Base-by-base conservation (phyloP, 1,139 yeast species). In the Diutina neorugosa region DNA sequence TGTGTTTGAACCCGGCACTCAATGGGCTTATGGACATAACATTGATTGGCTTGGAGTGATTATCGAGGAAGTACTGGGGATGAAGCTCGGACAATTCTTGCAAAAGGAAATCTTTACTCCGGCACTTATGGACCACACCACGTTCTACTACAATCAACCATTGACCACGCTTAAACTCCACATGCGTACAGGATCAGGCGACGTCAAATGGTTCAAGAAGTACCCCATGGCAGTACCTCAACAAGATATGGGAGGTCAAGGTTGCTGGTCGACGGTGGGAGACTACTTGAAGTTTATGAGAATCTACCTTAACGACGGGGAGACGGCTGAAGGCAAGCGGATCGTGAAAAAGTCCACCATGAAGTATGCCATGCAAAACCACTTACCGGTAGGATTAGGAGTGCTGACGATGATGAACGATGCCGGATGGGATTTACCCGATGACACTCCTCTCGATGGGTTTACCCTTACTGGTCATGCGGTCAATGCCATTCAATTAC, bases 41-140 rank as follows among this genome's bases (percentile, higher is more conserved):
- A 65, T 71, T 42, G 85, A 80, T 59, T 77, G 82, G 81, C 73
- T 77, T 4, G 83, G 84, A 1, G 63, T 69, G 42, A 66, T 77
- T 1, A 64, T 80, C 31, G 70, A 77, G 57, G 65, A 67, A 41
- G 67, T 77, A 18, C 60, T 77, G 2, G 82, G 81, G 2, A 55
- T 63, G 58, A 62, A 63, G 23, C 63, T 80, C 25, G 76, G 78
- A 8, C 72, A 69, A 12, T 78, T 68, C 58, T 62, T 77, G 44
- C 60, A 68, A 44, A 62, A 68, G 48, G 57, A 69, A 52, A 61
- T 80, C 7, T 76, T 77, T 56, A 68, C 68, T 25, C 81, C 80
- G 4, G 65, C 72, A 12, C 80, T 73, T 0, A 72, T 76, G 71
- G 58, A 56, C 0, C 16, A 23, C n/a, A 16, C 40, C 9, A 46